Evolutionary conservation across 164 flowering plant genomes (phyloP), one percentile per base, ranked within the genome.

Genomic region (Nymphaea thermarum): DNA sequence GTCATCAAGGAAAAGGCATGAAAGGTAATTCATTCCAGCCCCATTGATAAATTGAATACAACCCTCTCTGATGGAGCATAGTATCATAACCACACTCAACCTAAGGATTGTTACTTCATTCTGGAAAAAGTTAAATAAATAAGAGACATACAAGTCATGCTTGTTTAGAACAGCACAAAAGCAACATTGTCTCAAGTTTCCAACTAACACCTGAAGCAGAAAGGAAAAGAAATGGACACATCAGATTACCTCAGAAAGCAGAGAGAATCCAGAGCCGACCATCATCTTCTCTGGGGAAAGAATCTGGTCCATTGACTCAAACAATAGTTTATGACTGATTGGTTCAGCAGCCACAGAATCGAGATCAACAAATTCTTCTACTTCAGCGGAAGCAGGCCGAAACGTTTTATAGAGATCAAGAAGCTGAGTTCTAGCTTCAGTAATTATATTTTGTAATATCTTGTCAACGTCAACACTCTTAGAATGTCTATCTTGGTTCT

Each of bases 1-100:
- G 64, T 75, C 79, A 62, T 69, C 57, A 65, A 71, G 63, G 47
- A 95, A 77, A 75, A 85, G 66, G 70, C 75, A 68, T 53, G 69
- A 80, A 73, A 90, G 80, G 63, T 82, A 86, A 76, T 85, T 85
- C 96, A 95, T 83, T 71, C 97, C 97, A 72, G 94, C 94, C 72
- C 79, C 74, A 79, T 82, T 82, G 57, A 95, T 94, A 79, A 90
- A 95, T 67, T 92, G 94, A 76, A 83, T 88, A 81, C 96, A 95
- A 74, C 87, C 77, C 70, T 92, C 98, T 75, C 71, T 79, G 66
- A 80, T 81, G 75, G 90, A 86, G 81, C 97, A 92, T 76, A 90
- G 70, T 8, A 92, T 71, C 72, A 80, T 81, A 66, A 87, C 86
- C 68, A 84, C 53, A 67, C 87, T 81, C 79, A 90, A 73, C 70